Conservation (phyloP, 441 rosid genomes). For the Gossypium davidsonii region DNA sequence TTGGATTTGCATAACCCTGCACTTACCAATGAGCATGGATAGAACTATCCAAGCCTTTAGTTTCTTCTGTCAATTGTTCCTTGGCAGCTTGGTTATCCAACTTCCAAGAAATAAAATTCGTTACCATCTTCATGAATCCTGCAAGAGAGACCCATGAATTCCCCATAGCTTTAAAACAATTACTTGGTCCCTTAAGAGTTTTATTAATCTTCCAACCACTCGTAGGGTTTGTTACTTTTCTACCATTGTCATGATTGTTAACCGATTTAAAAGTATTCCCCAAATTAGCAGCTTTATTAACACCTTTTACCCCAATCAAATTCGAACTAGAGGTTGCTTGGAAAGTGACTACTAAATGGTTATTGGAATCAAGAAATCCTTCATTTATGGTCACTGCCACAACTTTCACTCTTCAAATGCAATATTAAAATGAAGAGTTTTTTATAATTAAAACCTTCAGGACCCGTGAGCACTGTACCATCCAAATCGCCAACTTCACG, state of each 20-base stretch:
- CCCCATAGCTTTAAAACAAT: neutral
- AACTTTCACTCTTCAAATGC: neutral
- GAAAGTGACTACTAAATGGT: neutral
- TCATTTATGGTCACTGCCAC: neutral
- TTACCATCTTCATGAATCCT: neutral
- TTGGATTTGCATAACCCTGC: neutral
- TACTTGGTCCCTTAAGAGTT: neutral
- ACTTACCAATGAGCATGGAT: neutral
- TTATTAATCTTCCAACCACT: neutral
- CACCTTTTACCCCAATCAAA: neutral
- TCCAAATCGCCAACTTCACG: neutral
- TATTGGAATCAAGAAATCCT: neutral
- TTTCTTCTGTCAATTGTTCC: neutral
- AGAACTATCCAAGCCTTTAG: neutral
- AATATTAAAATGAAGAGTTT: neutral
- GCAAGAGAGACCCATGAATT: neutral
- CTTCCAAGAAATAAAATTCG: neutral
- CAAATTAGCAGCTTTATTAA: neutral
- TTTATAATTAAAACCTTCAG: neutral
- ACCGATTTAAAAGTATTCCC: neutral
- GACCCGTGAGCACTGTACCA: neutral
- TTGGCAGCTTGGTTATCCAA: neutral
- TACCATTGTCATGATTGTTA: neutral
- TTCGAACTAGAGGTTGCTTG: neutral
- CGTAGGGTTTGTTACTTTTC: neutral